phyloP scores from a whole-genome alignment of 2,329 filamentous ascomycete genomes.

The Rhynchosporium agropyri region DNA sequence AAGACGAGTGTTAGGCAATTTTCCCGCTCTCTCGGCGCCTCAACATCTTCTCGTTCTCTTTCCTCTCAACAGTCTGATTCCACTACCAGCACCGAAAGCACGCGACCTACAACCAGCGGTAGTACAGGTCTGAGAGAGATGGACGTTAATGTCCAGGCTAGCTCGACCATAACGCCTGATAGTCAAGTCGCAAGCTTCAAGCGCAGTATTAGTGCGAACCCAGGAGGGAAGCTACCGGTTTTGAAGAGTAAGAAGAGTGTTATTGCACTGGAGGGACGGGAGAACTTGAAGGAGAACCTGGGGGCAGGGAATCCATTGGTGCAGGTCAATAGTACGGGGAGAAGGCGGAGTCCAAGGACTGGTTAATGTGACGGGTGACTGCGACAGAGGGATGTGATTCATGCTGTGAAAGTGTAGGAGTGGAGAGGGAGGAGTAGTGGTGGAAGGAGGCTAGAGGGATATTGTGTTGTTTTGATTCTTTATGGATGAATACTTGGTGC shows the following conservation, averaged over 20 bases:
- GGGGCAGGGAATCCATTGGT: slow-evolving; percentile 12
- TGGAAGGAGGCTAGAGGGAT: no score
- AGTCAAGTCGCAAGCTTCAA: slow-evolving; percentile 35
- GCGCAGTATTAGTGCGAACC: slow-evolving; percentile 32
- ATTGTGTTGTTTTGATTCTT: slow-evolving; percentile 1
- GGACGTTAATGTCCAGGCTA: slow-evolving; percentile 48
- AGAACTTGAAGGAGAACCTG: slow-evolving; percentile 43
- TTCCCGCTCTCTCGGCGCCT: slow-evolving; percentile 28
- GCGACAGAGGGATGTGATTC: not conserved
- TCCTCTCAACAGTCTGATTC: no score
- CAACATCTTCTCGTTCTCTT: slow-evolving; percentile 12
- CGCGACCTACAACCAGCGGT: slow-evolving; percentile 42
- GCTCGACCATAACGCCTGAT: slow-evolving; percentile 1
- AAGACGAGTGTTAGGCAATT: slow-evolving; percentile 14
- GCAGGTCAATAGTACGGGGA: slow-evolving; percentile 35
- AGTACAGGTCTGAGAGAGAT: slow-evolving; percentile 52
- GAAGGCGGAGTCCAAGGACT: slow-evolving; percentile 33
- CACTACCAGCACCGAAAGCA: slow-evolving; percentile 16
- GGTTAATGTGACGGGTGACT: not conserved
- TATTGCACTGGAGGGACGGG: slow-evolving; percentile 48
- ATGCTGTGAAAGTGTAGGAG: not conserved
- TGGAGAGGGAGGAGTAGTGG: not conserved
- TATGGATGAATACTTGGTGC: not conserved
- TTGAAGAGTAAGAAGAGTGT: slow-evolving; percentile 45
- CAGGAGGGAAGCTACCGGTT: slow-evolving; percentile 48